Evolutionary conservation across 441 rosid species (phyloP).

Genomic region (Croton setiger): DNA sequence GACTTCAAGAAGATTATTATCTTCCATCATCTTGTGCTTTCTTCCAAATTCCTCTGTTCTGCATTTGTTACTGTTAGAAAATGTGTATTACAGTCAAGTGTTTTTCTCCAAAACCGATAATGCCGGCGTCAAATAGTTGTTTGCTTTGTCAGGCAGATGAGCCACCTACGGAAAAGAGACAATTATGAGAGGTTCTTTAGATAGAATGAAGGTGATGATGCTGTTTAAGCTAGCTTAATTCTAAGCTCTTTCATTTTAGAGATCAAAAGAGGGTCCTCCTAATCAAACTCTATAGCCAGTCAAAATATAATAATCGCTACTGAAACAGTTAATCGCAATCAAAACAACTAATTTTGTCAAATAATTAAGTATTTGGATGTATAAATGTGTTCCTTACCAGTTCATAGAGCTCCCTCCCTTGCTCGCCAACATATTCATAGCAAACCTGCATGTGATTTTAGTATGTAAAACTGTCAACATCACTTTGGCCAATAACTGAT

Average conservation of each 20-base stretch:
- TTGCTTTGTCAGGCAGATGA: conserved; percentile 96
- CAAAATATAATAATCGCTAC: no score
- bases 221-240: not conserved
- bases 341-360: no score
- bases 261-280: no score
- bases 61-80: not conserved
- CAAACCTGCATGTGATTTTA: conserved; percentile 59
- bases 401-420: conserved; percentile 89
- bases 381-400: conserved; percentile 47
- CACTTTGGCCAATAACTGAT: conserved; percentile 5
- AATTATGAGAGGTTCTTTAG: not conserved
- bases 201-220: conserved; percentile 8
- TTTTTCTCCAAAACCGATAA: conserved; percentile 83
- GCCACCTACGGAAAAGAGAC: conserved; percentile 52
- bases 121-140: conserved; percentile 94
- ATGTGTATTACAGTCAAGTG: conserved; percentile 38
- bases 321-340: no score
- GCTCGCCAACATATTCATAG: conserved; percentile 82
- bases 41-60: not conserved
- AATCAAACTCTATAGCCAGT: no score
- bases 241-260: not conserved
- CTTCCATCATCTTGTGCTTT: not conserved
- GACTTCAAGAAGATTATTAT: not conserved
- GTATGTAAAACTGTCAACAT: not conserved
- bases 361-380: no score